Evolutionary conservation across 140 eudicot genomes (phyloP), one percentile per base, ranked within the genome.

Genomic region (Cichorium intybus): DNA sequence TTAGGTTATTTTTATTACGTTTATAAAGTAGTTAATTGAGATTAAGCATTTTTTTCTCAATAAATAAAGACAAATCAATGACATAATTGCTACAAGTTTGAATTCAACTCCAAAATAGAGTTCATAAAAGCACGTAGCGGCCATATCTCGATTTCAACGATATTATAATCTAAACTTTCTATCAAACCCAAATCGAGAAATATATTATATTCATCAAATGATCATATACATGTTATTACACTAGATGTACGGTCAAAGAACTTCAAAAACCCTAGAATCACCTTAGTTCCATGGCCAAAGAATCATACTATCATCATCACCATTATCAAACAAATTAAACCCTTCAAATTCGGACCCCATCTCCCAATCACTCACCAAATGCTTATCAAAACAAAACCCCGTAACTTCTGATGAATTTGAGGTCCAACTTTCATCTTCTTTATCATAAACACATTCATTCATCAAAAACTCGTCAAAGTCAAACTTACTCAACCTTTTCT

Each of bases 251-350:
- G 22, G 23, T 47, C 52, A 47, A 39, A 39, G 4, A 11, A 11
- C 12, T 39, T 12, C 0, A 3, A 39, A 11, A 39, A 2, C n/a
- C 46, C n/a, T 39, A 6, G 46, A 39, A 39, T 39, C 14, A 16
- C n/a, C 51, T 34, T 60, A 61, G 26, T 61, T 61, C 67, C 53
- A 39, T 22, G 34, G 35, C 67, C 53, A 61, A 61, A 39, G 53
- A 61, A 24, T 11, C 67, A 39, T 61, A 61, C 35, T 23, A 39
- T 37, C 52, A 23, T 61, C 53, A 41, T 39, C 66, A 34, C 14
- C 35, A 23, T 61, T 22, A 22, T 61, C 67, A 39, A 10, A 22
- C 52, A 61, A 12, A 23, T 41, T 61, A 21, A 61, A 61, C 33
- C 52, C 37, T 37, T 61, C 67, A 61, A 39, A 39, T 23, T 53